Percentiles rank a stretch among this genome's conserved stretches.
phyloP scores from a whole-genome alignment of 2,329 filamentous ascomycete genomes.

The Botrytis porri region DNA sequence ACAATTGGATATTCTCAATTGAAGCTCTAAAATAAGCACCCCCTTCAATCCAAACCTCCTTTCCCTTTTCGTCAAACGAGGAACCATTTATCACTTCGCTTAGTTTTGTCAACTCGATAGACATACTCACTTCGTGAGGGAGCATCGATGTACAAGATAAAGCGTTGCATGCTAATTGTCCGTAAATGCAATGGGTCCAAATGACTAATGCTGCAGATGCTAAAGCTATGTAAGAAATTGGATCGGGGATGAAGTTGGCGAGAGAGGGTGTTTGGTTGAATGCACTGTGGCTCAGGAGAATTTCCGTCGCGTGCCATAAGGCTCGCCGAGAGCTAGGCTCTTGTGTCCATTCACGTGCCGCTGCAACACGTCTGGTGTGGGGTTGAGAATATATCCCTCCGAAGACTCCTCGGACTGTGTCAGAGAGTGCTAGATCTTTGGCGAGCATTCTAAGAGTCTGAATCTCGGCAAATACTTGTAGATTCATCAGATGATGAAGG shows the following conservation, averaged over 20 bases:
- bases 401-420: neutral
- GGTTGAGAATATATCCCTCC: constrained; percentile 16
- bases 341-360: constrained; percentile 36
- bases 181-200: constrained; percentile 41
- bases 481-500: constrained; percentile 41
- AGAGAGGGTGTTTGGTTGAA: constrained; percentile 1
- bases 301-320: constrained; percentile 39
- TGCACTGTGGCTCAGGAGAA: constrained; percentile 32
- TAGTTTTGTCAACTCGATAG: constrained; percentile 34
- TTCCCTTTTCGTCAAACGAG: constrained; percentile 21
- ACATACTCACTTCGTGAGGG: neutral
- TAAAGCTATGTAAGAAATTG: constrained; percentile 39
- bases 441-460: constrained; percentile 36
- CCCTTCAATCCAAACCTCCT: constrained; percentile 29
- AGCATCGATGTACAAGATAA: neutral
- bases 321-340: constrained; percentile 38
- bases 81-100: constrained; percentile 20
- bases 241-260: constrained; percentile 33
- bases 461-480: constrained; percentile 42
- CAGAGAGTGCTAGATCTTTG: constrained; percentile 23
- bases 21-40: constrained; percentile 24
- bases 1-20: constrained; percentile 38
- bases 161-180: constrained; percentile 33
- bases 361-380: constrained; percentile 27
- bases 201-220: constrained; percentile 38